These are phyloP conservation scores for Babesia bigemina DNA, from an alignment of 169 alveolate species.

Conservation along the genomic window DNA sequence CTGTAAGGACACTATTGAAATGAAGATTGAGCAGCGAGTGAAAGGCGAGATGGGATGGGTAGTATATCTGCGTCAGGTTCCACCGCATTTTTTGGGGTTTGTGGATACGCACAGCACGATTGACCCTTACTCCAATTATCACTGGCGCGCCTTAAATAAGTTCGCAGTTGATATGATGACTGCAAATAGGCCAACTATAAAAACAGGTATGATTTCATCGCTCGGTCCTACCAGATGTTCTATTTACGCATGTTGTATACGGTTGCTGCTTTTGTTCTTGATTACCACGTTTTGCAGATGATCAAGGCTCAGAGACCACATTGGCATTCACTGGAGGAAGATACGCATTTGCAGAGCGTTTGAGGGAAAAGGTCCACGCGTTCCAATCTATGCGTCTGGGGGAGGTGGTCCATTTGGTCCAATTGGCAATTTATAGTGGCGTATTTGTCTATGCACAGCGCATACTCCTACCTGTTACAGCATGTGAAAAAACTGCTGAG, in stretches of 20 bases:
- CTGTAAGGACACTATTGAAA: slow-evolving; percentile 62
- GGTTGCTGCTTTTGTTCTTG: background rate
- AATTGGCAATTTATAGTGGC: slow-evolving; percentile 78
- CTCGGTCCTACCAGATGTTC: background rate
- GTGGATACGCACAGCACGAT: slow-evolving; percentile 76
- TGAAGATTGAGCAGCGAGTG: slow-evolving; percentile 74
- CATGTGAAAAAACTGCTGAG: slow-evolving; percentile 81
- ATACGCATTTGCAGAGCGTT: slow-evolving; percentile 78
- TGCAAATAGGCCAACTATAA: slow-evolving; percentile 4
- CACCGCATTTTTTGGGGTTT: slow-evolving; percentile 68
- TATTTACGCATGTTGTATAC: background rate
- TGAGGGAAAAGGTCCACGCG: slow-evolving; percentile 69
- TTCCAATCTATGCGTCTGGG: slow-evolving; percentile 76
- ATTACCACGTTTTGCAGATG: slow-evolving; percentile 9
- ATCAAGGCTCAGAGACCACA: slow-evolving; percentile 21
- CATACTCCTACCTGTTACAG: slow-evolving; percentile 77
- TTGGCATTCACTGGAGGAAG: slow-evolving; percentile 74
- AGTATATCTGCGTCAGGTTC: slow-evolving; percentile 69
- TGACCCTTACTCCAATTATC: slow-evolving; percentile 68
- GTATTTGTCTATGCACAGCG: slow-evolving; percentile 78
- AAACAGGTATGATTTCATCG: background rate
- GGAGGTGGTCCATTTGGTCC: slow-evolving; percentile 78
- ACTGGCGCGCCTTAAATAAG: slow-evolving; percentile 72
- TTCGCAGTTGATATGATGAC: slow-evolving; percentile 76
- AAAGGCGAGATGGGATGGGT: slow-evolving; percentile 84